Conservation (phyloP, 2,329 filamentous ascomycete species). For the Cladophialophora immunda region DNA sequence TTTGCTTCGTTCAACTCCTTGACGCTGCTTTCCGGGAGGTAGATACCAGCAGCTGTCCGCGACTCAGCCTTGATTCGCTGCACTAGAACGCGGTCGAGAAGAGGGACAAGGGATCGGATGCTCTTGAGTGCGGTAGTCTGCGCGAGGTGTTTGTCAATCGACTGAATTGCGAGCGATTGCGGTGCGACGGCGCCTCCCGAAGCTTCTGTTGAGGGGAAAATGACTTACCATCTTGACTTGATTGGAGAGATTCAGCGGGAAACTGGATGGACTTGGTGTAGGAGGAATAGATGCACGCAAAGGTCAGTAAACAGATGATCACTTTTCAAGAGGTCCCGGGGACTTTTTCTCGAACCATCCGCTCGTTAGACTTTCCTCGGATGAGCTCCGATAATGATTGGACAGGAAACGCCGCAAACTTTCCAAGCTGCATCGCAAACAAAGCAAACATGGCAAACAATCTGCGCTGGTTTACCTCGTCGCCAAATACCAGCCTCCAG, state of each 20-base stretch:
- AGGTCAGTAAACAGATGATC: constrained; percentile 29
- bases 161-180: neutral
- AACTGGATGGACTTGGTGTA: neutral
- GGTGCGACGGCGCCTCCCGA: neutral
- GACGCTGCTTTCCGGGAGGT: constrained; percentile 93
- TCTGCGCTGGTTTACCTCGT: constrained; percentile 11
- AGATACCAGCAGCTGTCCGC: constrained; percentile 96
- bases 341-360: constrained; percentile 39
- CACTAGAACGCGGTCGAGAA: constrained; percentile 97
- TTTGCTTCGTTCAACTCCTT: constrained; percentile 99
- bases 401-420: constrained; percentile 19
- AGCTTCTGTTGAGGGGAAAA: neutral
- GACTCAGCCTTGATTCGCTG: constrained; percentile 97
- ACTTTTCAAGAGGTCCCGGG: constrained; percentile 14
- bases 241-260: neutral
- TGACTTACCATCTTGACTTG: constrained; percentile 32
- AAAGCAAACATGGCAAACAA: constrained; percentile 29
- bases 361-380: constrained; percentile 32
- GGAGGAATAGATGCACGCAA: neutral
- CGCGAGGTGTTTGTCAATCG: neutral
- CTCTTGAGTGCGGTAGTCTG: constrained; percentile 76
- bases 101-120: constrained; percentile 92
- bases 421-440: constrained; percentile 16
- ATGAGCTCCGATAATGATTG: constrained; percentile 16
- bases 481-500: constrained; percentile 2